Evolutionary conservation across 805 yeast species (phyloP), one percentile per base, ranked within the genome.

Genomic region (Cyberlindnera sargentensis): DNA sequence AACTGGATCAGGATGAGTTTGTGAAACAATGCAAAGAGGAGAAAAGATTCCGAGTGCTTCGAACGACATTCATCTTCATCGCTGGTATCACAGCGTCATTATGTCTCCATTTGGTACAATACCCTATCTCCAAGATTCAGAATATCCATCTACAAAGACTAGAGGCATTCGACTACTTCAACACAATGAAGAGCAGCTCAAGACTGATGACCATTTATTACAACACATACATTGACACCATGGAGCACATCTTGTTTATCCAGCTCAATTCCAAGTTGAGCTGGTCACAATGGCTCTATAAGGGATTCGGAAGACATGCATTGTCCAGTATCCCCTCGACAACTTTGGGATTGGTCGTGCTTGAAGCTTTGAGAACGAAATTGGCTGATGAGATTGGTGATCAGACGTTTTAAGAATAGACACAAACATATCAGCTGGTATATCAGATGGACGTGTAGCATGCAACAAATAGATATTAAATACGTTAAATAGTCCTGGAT

Each of bases 71-170:
- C 58, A 76, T 88, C 4, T 71, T 91, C 28, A 53, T 83, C 6
- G 96, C 95, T 0, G 98, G 98, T 20, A 87, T 93, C 8, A 70
- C 84, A 5, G 96, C 97, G 1, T 91, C 96, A 0, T 67, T 81
- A 20, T 70, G 87, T 0, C 66, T 90, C 23, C 79, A 90, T 47
- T 72, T 81, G 4, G 80, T 90, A 5, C 96, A 88, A 54, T 88
- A 82, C 52, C 98, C 98, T 0, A 68, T 91, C 31, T 68, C 79
- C 25, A 86, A 84, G 60, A 65, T 90, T 33, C 97, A 91, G 55
- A 80, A 79, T 50, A 68, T 90, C 28, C 95, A 90, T 61, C 67
- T 84, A 35, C 75, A 88, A 31, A 71, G 95, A 47, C 67, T 89
- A 23, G 96, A 88, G 61, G 84, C 91, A 0, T 71, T 84, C 45